These are phyloP conservation scores for Phytophthora uliginosa DNA, from an alignment of 352 stramenopile species.

Conservation along the genomic window DNA sequence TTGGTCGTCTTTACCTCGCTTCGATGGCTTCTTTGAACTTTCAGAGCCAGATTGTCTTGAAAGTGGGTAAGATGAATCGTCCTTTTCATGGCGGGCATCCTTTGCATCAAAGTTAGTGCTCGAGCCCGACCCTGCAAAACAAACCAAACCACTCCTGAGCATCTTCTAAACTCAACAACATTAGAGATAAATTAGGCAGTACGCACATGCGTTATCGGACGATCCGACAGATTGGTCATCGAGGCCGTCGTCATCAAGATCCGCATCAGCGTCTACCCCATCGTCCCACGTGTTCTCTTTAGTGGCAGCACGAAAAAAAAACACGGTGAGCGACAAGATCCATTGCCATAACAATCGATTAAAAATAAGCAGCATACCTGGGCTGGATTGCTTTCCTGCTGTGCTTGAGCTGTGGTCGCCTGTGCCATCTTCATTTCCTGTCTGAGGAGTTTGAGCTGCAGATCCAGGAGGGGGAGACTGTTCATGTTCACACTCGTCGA, in stretches of 20 bases:
- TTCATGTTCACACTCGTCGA: conserved; percentile 16
- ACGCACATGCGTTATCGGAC: conserved; percentile 38
- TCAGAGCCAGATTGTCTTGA: conserved; percentile 5
- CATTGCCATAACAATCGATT: not conserved
- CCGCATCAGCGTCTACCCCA: conserved; percentile 28
- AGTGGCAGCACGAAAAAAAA: not conserved
- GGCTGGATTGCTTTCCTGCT: conserved; percentile 45
- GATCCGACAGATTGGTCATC: conserved; percentile 39
- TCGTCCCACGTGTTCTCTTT: conserved; percentile 35
- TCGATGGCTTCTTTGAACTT: conserved; percentile 28
- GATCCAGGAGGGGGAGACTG: conserved; percentile 19
- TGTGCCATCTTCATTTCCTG: conserved; percentile 32
- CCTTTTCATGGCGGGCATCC: conserved; percentile 16
- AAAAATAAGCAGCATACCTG: conserved; percentile 33
- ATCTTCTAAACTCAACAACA: not conserved
- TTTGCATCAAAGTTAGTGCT: conserved; percentile 20
- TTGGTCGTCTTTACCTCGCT: conserved; percentile 44
- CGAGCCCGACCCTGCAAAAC: conserved; percentile 35
- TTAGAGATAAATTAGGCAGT: not conserved
- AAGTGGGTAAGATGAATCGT: conserved; percentile 11
- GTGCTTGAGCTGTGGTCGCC: conserved; percentile 47
- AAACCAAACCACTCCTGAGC: conserved; percentile 6
- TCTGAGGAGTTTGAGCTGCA: conserved; percentile 30
- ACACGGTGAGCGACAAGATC: not conserved
- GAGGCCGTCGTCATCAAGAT: conserved; percentile 37